Conservation (phyloP, 257 asterid genomes). For the Anisodus tanguticus region DNA sequence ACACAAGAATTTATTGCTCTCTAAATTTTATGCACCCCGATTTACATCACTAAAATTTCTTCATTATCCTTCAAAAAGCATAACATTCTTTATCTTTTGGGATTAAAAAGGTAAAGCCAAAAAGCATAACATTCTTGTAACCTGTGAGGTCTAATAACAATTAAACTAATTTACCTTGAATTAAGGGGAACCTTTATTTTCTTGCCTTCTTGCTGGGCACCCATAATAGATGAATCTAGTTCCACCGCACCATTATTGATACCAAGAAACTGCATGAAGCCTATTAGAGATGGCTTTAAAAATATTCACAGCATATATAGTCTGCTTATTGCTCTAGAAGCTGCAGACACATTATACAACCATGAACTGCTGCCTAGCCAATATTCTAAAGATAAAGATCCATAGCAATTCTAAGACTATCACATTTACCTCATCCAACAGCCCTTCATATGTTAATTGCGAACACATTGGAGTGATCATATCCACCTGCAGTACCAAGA, state of each 20-base stretch:
- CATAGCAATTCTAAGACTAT: constrained; percentile 19
- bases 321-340: constrained; percentile 24
- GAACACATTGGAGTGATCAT: constrained; percentile 99
- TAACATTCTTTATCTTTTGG: not conserved
- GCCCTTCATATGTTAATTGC: constrained; percentile 91
- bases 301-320: constrained; percentile 34
- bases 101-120: not conserved
- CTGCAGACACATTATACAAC: constrained; percentile 2
- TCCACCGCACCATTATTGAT: constrained; percentile 91
- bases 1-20: not conserved
- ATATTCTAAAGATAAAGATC: not conserved
- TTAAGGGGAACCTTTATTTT: constrained; percentile 90
- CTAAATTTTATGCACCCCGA: not conserved
- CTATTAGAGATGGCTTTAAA: constrained; percentile 54
- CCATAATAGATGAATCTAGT: constrained; percentile 87
- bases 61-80: not conserved
- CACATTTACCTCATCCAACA: constrained; percentile 82
- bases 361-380: constrained; percentile 1
- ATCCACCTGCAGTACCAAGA: constrained; percentile 72
- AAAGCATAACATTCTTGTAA: not conserved
- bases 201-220: constrained; percentile 88
- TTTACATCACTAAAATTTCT: not conserved
- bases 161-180: constrained; percentile 64
- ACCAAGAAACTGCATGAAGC: constrained; percentile 82
- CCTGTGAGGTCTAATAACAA: not conserved